phyloP scores from a whole-genome alignment of 805 yeast genomes.

The Cyberlindnera amylophila region DNA sequence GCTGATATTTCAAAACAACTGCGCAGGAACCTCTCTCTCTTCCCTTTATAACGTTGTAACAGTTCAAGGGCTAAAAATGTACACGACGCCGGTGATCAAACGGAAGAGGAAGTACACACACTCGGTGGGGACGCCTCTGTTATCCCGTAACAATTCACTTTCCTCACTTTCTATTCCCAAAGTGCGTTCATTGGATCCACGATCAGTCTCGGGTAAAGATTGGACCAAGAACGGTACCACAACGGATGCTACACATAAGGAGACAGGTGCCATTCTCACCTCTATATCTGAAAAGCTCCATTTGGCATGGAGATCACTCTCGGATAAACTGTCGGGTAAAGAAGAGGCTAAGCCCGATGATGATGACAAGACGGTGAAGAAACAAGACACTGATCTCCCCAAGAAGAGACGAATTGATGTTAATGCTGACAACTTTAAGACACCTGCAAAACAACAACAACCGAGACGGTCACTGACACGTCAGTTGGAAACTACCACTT shows the following conservation, averaged over 20 bases:
- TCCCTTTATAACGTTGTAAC: too few species aligned
- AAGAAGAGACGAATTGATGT: constrained; percentile 8
- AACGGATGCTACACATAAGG: constrained; percentile 19
- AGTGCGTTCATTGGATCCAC: constrained; percentile 1
- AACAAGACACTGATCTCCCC: background rate
- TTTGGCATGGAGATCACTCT: too few species aligned
- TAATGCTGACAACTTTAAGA: background rate
- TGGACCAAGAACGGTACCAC: constrained; percentile 12
- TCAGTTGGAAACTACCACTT: constrained; percentile 4
- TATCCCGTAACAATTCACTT: background rate
- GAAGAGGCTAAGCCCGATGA: background rate
- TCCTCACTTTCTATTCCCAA: background rate
- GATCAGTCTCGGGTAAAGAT: constrained; percentile 4
- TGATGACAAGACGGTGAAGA: background rate
- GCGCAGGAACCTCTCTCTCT: too few species aligned
- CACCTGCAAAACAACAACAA: constrained; percentile 18
- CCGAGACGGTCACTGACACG: constrained; percentile 3
- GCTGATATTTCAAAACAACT: background rate
- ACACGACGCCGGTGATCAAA: too few species aligned
- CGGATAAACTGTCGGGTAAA: background rate
- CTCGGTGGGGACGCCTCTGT: too few species aligned
- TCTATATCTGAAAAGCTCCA: too few species aligned
- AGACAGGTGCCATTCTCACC: constrained; percentile 7
- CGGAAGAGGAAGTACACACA: constrained; percentile 7
- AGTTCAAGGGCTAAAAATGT: too few species aligned